A percentile compares a stretch with the other conserved stretches of the same genome.
Evolutionary conservation across 495 filamentous ascomycete genomes (phyloP).

Genomic region (Lasiosphaeriaceae sp.): DNA sequence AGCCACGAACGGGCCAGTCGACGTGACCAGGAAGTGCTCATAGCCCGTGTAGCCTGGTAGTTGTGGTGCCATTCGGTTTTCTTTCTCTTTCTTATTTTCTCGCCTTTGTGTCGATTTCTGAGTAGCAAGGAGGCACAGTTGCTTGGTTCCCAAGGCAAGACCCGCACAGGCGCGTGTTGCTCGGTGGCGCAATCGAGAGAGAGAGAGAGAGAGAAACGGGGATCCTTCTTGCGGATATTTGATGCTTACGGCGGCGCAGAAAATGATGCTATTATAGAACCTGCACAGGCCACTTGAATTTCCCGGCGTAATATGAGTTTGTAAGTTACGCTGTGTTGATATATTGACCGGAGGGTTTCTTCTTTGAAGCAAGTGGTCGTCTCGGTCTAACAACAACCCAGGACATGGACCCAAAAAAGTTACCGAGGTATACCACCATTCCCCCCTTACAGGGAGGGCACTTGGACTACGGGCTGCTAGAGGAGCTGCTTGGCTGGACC

Average conservation of each 20-base stretch:
- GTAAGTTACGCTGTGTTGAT: neutral
- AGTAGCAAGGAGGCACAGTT: neutral
- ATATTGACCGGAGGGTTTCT: neutral
- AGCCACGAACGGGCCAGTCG: conserved; percentile 69
- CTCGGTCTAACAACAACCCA: neutral
- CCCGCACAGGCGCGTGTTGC: neutral
- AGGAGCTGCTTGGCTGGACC: too few species aligned
- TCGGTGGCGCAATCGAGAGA: neutral
- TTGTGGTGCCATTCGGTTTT: conserved; percentile 18
- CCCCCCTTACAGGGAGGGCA: neutral
- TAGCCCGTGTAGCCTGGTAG: conserved; percentile 37
- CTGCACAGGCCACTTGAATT: too few species aligned
- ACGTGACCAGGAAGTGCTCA: conserved; percentile 74
- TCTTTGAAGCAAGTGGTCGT: too few species aligned
- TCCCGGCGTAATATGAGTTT: too few species aligned
- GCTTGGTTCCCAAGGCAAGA: neutral
- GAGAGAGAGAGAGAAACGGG: too few species aligned
- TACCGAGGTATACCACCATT: neutral
- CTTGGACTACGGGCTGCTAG: too few species aligned
- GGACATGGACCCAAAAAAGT: neutral
- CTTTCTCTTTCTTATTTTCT: neutral
- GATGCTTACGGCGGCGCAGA: too few species aligned
- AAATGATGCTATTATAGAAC: too few species aligned
- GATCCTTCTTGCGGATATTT: neutral
- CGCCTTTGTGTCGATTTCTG: neutral